Percentiles rank a stretch among this genome's conserved stretches.
These are phyloP conservation scores for Penicillium tannophilum DNA, from an alignment of 495 filamentous ascomycete species.

Conservation along the genomic window DNA sequence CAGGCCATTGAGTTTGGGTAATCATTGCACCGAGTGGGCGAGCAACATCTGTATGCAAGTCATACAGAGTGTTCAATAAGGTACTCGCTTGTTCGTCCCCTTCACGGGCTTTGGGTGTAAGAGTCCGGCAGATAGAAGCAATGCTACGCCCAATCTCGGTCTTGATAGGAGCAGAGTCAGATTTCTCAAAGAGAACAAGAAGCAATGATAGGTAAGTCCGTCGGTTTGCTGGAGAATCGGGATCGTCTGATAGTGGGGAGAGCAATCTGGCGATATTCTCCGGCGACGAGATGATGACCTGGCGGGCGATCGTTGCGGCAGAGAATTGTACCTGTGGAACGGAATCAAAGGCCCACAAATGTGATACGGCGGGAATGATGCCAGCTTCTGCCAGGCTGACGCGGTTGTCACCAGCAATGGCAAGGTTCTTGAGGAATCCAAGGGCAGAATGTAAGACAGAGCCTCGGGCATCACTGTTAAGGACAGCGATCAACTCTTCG, in stretches of 20 bases:
- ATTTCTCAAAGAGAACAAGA: slow-evolving; percentile 57
- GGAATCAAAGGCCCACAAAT: slow-evolving; percentile 60
- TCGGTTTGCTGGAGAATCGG: slow-evolving; percentile 39
- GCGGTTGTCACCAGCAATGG: slow-evolving; percentile 68
- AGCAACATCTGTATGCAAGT: slow-evolving; percentile 50
- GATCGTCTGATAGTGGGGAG: slow-evolving; percentile 38
- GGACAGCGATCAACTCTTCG: slow-evolving; percentile 53
- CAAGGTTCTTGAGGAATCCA: slow-evolving; percentile 79
- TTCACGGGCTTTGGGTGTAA: slow-evolving; percentile 44
- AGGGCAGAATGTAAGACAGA: slow-evolving; percentile 67
- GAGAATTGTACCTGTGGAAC: slow-evolving; percentile 72
- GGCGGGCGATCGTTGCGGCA: slow-evolving; percentile 65
- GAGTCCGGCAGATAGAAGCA: slow-evolving; percentile 63
- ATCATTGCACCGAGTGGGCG: slow-evolving; percentile 62
- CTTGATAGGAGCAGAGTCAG: slow-evolving; percentile 65
- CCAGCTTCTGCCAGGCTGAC: slow-evolving; percentile 55
- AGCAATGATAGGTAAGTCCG: slow-evolving; percentile 62
- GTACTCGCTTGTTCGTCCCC: slow-evolving; percentile 23
- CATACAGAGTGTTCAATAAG: slow-evolving; percentile 54
- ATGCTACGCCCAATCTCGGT: slow-evolving; percentile 72
- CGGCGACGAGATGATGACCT: slow-evolving; percentile 61
- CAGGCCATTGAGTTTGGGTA: slow-evolving; percentile 67
- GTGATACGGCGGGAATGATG: slow-evolving; percentile 55
- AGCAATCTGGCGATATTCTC: slow-evolving; percentile 57
- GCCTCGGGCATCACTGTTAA: slow-evolving; percentile 45